Conservation (phyloP, 1,284 basidiomycete genomes). For the Heterobasidion parviporum region DNA sequence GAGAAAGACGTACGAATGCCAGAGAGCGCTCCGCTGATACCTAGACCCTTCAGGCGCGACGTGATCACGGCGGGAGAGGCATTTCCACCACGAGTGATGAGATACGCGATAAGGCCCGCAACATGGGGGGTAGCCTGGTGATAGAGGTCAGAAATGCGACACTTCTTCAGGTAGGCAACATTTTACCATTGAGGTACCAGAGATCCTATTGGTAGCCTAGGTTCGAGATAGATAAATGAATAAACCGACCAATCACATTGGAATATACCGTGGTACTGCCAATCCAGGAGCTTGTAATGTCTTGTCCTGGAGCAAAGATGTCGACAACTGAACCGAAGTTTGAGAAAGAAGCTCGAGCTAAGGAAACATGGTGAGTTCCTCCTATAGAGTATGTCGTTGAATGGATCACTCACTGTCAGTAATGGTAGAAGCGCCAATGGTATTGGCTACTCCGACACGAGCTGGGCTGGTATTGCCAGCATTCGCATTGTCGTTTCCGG, state of each 20-base stretch:
- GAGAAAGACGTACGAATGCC: conserved; percentile 17
- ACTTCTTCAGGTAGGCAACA: neutral
- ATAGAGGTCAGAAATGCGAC: too few species aligned
- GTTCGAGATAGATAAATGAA: neutral
- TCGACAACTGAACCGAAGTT: conserved; percentile 27
- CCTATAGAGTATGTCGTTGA: too few species aligned
- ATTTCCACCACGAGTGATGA: conserved; percentile 22
- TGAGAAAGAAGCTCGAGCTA: conserved; percentile 20
- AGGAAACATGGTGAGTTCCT: neutral
- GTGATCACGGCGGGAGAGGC: conserved; percentile 19
- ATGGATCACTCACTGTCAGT: conserved; percentile 27
- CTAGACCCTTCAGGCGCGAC: conserved; percentile 14
- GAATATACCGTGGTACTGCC: conserved; percentile 17
- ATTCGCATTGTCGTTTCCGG: conserved; percentile 22
- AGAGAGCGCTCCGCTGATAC: conserved; percentile 18
- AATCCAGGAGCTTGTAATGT: conserved; percentile 25
- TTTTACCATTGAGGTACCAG: conserved; percentile 24
- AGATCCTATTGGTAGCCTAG: conserved; percentile 19
- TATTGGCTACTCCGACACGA: conserved; percentile 41
- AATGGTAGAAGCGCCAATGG: conserved; percentile 55
- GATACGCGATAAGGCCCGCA: conserved; percentile 27
- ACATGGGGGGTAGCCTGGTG: conserved; percentile 22
- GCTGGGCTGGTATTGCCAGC: conserved; percentile 22
- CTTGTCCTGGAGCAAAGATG: conserved; percentile 27
- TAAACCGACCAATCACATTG: neutral